Evolutionary conservation across 2,329 filamentous ascomycete species (phyloP).

Genomic region (Aspergillus ibericus): DNA sequence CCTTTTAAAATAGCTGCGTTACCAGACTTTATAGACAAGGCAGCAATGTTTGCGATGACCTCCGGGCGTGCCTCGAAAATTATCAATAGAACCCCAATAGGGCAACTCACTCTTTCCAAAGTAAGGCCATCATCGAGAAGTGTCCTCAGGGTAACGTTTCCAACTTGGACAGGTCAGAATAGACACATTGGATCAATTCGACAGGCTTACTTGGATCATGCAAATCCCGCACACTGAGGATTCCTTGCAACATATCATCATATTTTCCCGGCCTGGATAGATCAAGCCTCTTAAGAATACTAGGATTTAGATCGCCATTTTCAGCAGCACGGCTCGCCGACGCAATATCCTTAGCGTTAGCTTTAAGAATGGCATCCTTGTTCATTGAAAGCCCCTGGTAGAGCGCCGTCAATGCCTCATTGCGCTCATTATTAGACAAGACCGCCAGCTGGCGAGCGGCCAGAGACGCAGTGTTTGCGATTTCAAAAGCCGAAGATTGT

Average conservation of each 20-base stretch:
- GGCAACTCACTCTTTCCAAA: constrained; percentile 85
- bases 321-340: constrained; percentile 71
- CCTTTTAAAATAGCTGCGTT: constrained; percentile 96
- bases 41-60: constrained; percentile 97
- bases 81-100: constrained; percentile 95
- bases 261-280: constrained; percentile 85
- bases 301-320: constrained; percentile 73
- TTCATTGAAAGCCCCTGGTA: constrained; percentile 71
- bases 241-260: constrained; percentile 96
- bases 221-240: constrained; percentile 80
- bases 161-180: constrained; percentile 57
- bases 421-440: constrained; percentile 72
- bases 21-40: constrained; percentile 92
- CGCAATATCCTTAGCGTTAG: constrained; percentile 81
- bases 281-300: constrained; percentile 84
- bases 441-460: constrained; percentile 83
- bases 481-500: constrained; percentile 74
- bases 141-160: constrained; percentile 78
- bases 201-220: constrained; percentile 74
- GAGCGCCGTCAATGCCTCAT: constrained; percentile 80
- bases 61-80: constrained; percentile 98
- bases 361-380: constrained; percentile 75
- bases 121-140: constrained; percentile 81
- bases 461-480: constrained; percentile 73
- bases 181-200: not conserved